A percentile compares a stretch with the other conserved stretches of the same genome.
Evolutionary conservation across 2,329 filamentous ascomycete species (phyloP).

Genomic region (Tricladium varicosporioides): DNA sequence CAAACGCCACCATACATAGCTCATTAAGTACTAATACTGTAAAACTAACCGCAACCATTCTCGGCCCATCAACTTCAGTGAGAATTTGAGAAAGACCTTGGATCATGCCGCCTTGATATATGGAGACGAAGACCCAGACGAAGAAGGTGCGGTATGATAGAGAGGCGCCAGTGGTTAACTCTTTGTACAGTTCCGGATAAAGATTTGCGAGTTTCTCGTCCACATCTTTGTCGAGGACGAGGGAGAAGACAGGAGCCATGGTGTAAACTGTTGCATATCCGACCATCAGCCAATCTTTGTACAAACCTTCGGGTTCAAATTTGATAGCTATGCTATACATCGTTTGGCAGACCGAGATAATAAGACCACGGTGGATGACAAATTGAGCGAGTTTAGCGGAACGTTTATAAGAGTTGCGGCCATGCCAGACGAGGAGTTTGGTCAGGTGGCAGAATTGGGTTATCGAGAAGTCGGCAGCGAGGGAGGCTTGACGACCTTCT

Average conservation of each 20-base stretch:
- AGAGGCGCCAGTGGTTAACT: conserved; percentile 84
- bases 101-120: conserved; percentile 95
- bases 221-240: conserved; percentile 93
- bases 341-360: conserved; percentile 94
- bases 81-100: conserved; percentile 91
- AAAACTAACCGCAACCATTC: conserved; percentile 88
- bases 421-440: conserved; percentile 98
- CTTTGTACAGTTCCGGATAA: conserved; percentile 96
- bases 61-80: conserved; percentile 68
- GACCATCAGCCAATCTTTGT: conserved; percentile 94
- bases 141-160: conserved; percentile 94
- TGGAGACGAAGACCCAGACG: conserved; percentile 89
- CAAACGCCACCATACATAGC: conserved; percentile 93
- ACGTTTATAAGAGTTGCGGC: conserved; percentile 94
- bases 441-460: conserved; percentile 93
- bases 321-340: conserved; percentile 93
- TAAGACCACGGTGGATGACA: conserved; percentile 94
- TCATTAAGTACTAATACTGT: conserved; percentile 92
- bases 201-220: conserved; percentile 91
- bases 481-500: conserved; percentile 89
- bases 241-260: conserved; percentile 85
- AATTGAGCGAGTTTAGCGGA: conserved; percentile 95
- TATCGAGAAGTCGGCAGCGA: conserved; percentile 96
- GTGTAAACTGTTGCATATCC: conserved; percentile 97
- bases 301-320: conserved; percentile 91